phyloP scores from a whole-genome alignment of 2,329 filamentous ascomycete species.

The Alternaria burnsii region DNA sequence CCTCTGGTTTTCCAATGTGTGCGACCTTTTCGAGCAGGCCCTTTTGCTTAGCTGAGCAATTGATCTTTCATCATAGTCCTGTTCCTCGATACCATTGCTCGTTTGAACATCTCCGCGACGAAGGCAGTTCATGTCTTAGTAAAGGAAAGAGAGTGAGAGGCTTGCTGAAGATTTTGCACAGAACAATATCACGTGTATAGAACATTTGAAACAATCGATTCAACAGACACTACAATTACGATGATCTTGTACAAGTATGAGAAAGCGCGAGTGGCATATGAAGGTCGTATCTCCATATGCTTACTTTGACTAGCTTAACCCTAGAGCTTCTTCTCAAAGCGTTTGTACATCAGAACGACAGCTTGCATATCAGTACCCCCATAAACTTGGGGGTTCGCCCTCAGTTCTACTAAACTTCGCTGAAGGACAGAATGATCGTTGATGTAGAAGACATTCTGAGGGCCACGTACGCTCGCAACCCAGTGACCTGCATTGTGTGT shows the following conservation, averaged over 20 bases:
- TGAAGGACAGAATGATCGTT: not conserved
- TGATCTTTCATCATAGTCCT: not conserved
- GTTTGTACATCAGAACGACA: slow-evolving; percentile 1
- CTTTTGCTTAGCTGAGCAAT: not conserved
- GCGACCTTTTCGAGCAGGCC: not conserved
- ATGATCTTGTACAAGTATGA: not conserved
- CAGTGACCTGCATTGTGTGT: not conserved
- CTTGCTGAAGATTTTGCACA: not conserved
- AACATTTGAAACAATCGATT: not conserved
- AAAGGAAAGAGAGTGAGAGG: not conserved
- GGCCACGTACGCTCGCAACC: not conserved
- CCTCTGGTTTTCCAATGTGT: not conserved
- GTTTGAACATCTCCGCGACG: too few species aligned
- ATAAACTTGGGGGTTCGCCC: not conserved
- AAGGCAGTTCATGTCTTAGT: not conserved
- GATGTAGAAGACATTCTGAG: not conserved
- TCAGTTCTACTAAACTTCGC: not conserved
- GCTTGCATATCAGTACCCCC: not conserved
- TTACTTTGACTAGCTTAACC: not conserved
- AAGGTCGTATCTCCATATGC: too few species aligned
- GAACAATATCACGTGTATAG: not conserved
- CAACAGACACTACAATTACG: not conserved
- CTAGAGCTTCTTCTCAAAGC: not conserved
- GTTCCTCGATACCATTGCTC: not conserved
- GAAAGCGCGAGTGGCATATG: not conserved